Evolutionary conservation across 768 basidiomycete species (phyloP), one percentile per base, ranked within the genome.

Genomic region (Boletus reticulatus): DNA sequence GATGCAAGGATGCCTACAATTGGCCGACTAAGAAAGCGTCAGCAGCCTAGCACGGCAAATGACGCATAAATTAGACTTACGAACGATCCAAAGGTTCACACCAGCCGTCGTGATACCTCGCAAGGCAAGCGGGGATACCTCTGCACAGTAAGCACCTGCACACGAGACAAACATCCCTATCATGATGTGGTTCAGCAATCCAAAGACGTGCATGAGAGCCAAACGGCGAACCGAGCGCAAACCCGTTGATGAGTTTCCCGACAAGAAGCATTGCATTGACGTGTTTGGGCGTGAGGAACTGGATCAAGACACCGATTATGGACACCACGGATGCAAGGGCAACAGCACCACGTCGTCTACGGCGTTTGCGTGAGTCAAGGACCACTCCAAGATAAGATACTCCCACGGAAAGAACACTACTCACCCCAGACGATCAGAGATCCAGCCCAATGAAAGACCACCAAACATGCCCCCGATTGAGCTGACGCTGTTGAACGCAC

Each of bases 81-180:
- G 45, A 46, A 29, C 58, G 19, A 67, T 62, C 67, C 67, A 66
- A 31, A 66, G 55, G 44, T 68, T 66, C 12, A 68, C 60, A 20
- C 48, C 52, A 9, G 64, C 67, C 4, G 67, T 67, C 8, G 62
- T 67, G 39, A 67, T 50, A 38, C 67, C 62, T 16, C 67, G 58
- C 11, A 68, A 36, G 24, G 67, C 64, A 38, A 67, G 66, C 9
- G 67, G 67, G 19, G 67, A 67, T n/a, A 68, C 64, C 24, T 68
- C 67, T 8, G 67, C 67, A 37, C 67, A 68, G 11, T 67, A 68
- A 38, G 52, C 49, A 31, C 65, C 60, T 0, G 67, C 62, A 44
- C 60, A 58, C 3, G 67, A 69, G 17, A 69, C 53, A 24, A 46
- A 69, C 62, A 68, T 62, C 3, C 67, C 67, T 62, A 41, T 47